Evolutionary conservation across 2,329 filamentous ascomycete species (phyloP).

Genomic region (Phialocephala subalpina): DNA sequence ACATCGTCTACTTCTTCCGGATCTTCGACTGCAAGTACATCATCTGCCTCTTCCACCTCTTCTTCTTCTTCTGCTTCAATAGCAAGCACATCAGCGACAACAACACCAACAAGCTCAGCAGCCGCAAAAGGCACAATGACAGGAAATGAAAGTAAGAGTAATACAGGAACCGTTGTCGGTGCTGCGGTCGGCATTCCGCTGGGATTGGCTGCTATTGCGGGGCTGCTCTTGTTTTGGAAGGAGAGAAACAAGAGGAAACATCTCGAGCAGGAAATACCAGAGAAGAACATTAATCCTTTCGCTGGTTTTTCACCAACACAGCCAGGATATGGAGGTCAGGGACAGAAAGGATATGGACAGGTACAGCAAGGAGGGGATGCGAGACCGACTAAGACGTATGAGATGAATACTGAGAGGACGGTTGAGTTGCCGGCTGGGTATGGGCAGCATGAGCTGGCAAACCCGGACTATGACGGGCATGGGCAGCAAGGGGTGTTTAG

Average conservation of each 20-base stretch:
- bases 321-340: no score
- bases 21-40: neutral
- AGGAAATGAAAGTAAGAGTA: neutral
- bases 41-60: neutral
- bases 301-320: neutral
- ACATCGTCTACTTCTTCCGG: neutral
- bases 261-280: neutral
- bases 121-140: neutral
- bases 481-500: neutral
- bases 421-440: neutral
- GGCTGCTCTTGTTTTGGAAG: constrained; percentile 15
- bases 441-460: neutral
- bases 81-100: neutral
- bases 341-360: no score
- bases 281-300: neutral
- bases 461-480: neutral
- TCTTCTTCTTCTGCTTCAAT: constrained; percentile 5
- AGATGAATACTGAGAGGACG: neutral
- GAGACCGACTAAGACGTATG: neutral
- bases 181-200: constrained; percentile 26
- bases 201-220: constrained; percentile 8
- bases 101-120: neutral
- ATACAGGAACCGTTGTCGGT: constrained; percentile 20
- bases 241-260: constrained; percentile 21
- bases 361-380: no score